Evolutionary conservation across 441 rosid genomes (phyloP).

Genomic region (Sinapis alba): DNA sequence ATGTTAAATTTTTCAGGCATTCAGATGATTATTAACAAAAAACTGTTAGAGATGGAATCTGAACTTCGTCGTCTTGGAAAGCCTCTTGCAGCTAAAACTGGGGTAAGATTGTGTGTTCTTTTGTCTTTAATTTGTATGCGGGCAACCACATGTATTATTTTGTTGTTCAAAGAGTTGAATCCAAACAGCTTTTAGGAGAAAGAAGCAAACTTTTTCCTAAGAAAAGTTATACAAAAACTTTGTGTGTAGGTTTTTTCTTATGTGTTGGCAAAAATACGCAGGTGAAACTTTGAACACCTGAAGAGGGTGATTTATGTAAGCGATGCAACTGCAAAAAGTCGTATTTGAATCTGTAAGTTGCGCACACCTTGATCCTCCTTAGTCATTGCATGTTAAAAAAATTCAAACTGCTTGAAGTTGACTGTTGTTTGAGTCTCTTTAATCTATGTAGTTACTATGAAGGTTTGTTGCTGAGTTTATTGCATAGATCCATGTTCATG

Average conservation of each 20-base stretch:
- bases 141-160: too few species aligned
- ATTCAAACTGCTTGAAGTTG: too few species aligned
- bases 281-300: too few species aligned
- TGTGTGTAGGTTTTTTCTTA: not conserved
- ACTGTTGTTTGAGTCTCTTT: too few species aligned
- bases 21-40: too few species aligned
- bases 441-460: not conserved
- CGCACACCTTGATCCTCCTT: too few species aligned
- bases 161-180: not conserved
- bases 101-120: not conserved
- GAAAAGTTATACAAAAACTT: not conserved
- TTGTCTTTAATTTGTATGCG: not conserved
- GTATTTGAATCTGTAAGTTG: too few species aligned
- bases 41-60: not conserved
- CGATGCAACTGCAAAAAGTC: too few species aligned
- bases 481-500: not conserved
- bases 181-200: not conserved
- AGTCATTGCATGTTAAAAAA: too few species aligned
- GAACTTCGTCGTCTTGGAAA: not conserved
- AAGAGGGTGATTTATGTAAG: too few species aligned
- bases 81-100: not conserved
- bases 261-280: too few species aligned
- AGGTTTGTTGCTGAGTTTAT: not conserved
- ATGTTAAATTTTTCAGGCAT: not conserved
- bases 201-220: not conserved